These are phyloP conservation scores for Papiliotrema terrestris DNA, from an alignment of 1,284 basidiomycete genomes.

Conservation along the genomic window DNA sequence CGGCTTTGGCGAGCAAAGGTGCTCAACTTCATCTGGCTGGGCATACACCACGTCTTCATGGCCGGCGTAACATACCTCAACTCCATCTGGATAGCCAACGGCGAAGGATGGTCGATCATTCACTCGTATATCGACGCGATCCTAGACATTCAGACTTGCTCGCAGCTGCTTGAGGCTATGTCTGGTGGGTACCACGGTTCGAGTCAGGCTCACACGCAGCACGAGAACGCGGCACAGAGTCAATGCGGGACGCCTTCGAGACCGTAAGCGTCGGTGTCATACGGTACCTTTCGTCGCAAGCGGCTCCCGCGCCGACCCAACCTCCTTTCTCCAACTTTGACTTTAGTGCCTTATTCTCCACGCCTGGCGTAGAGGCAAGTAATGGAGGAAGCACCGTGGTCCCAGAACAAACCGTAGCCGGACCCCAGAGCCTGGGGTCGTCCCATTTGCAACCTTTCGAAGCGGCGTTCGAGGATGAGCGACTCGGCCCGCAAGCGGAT, in stretches of 20 bases:
- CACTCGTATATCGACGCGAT: not conserved
- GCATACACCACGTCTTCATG: not conserved
- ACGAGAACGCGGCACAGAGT: not conserved
- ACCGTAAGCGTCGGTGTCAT: not conserved
- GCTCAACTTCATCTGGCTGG: not conserved
- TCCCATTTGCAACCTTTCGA: too few species aligned
- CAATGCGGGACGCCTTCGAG: not conserved
- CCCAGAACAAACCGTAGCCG: too few species aligned
- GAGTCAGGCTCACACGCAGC: not conserved
- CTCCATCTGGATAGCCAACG: slow-evolving; percentile 1
- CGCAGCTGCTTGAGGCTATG: not conserved
- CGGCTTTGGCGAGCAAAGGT: not conserved
- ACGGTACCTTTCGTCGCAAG: not conserved
- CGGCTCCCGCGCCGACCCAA: not conserved
- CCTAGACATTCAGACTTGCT: not conserved
- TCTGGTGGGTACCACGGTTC: not conserved
- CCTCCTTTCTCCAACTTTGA: not conserved
- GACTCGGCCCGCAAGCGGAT: not conserved
- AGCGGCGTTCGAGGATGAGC: too few species aligned
- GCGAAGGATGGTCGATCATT: not conserved
- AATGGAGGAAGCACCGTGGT: not conserved
- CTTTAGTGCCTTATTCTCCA: too few species aligned
- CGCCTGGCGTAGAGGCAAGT: not conserved
- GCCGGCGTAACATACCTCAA: not conserved
- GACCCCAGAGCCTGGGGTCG: too few species aligned